Conservation (phyloP, 2,329 filamentous ascomycete species). For the Clathrospora elynae region DNA sequence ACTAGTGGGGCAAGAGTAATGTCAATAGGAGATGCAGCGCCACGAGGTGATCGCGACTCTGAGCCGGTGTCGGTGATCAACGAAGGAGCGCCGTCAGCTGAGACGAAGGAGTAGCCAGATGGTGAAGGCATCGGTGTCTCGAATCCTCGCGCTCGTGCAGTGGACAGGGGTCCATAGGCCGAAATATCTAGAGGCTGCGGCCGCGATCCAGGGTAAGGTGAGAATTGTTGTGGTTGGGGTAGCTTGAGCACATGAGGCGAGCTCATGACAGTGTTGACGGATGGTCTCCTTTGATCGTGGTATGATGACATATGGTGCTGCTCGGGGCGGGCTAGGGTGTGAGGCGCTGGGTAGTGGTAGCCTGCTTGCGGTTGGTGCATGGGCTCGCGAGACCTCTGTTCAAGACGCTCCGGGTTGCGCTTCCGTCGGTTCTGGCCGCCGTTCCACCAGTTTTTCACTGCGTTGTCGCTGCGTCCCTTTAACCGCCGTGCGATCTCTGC, state of each 20-base stretch:
- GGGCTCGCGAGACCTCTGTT: conserved; percentile 33
- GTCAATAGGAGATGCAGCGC: conserved; percentile 54
- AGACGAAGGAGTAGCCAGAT: conserved; percentile 65
- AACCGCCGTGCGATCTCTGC: conserved; percentile 87
- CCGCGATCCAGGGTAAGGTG: conserved; percentile 39
- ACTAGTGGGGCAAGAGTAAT: conserved; percentile 48
- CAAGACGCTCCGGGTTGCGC: conserved; percentile 47
- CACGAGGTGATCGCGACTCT: conserved; percentile 53
- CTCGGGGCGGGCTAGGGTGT: conserved; percentile 31
- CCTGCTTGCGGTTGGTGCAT: conserved; percentile 40
- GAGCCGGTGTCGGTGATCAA: conserved; percentile 69
- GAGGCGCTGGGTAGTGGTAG: conserved; percentile 39
- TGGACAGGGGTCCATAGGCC: conserved; percentile 27
- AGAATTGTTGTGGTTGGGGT: conserved; percentile 41
- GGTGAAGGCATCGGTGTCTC: conserved; percentile 69
- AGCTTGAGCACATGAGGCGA: conserved; percentile 41
- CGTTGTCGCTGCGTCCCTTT: conserved; percentile 87
- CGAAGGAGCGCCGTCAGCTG: conserved; percentile 68
- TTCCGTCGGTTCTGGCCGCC: conserved; percentile 82
- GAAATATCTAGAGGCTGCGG: conserved; percentile 42
- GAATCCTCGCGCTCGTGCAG: conserved; percentile 40
- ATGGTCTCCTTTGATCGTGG: conserved; percentile 36
- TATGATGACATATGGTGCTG: conserved; percentile 37
- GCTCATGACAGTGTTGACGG: conserved; percentile 33
- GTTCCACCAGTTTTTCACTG: conserved; percentile 98